Conservation (phyloP, 176 grass and related monocot genomes). For the Eleusine coracana region DNA sequence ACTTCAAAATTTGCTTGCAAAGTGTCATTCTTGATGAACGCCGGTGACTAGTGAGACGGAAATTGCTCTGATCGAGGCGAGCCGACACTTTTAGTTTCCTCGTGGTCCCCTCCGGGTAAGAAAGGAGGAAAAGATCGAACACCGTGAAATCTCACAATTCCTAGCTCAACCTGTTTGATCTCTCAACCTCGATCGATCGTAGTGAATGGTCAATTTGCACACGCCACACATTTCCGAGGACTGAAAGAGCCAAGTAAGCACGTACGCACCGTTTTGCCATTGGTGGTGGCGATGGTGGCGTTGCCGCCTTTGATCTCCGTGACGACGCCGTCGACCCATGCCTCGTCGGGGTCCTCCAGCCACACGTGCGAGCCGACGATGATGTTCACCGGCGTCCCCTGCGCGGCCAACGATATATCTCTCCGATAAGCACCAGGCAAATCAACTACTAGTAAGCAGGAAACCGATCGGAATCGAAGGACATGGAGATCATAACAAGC, state of each 20-base stretch:
- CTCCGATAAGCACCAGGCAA: neutral
- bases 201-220: neutral
- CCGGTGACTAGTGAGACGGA: neutral
- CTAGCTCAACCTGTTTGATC: neutral
- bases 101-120: too few species aligned
- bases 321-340: conserved; percentile 89
- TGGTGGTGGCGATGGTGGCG: conserved; percentile 61
- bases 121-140: neutral
- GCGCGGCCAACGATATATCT: neutral
- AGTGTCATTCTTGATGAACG: neutral
- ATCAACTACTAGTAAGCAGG: neutral
- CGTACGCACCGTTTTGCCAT: conserved; percentile 60
- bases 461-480: neutral
- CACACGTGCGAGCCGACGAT: conserved; percentile 92
- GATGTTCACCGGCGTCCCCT: conserved; percentile 96
- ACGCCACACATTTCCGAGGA: neutral
- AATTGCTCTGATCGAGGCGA: neutral
- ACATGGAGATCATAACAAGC: neutral
- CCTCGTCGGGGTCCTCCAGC: conserved; percentile 69
- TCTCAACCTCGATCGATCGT: neutral
- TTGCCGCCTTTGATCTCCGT: conserved; percentile 65
- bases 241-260: neutral
- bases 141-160: neutral
- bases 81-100: neutral
- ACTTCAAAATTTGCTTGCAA: neutral